Evolutionary conservation across 2,329 filamentous ascomycete genomes (phyloP).

Genomic region (Metarhizium brunneum): DNA sequence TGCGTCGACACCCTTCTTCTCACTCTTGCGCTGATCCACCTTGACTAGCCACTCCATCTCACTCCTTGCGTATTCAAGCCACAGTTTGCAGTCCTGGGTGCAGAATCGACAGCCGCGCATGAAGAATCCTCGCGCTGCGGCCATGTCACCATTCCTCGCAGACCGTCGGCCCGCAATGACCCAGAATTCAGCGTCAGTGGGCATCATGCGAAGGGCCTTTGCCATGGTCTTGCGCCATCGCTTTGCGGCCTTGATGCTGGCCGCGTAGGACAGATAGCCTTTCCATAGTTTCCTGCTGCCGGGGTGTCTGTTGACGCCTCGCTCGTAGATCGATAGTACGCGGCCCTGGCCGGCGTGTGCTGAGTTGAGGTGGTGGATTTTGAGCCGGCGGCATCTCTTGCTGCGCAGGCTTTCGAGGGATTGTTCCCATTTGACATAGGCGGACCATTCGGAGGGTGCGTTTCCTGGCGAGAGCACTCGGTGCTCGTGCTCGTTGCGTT

Average conservation of each 20-base stretch:
- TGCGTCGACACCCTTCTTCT: conserved; percentile 34
- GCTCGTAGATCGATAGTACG: conserved; percentile 82
- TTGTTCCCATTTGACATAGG: conserved; percentile 68
- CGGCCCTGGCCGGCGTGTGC: conserved; percentile 68
- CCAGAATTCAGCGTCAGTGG: conserved; percentile 77
- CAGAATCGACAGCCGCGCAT: conserved; percentile 86
- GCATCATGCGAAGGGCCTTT: conserved; percentile 73
- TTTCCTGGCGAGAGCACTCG: conserved; percentile 75
- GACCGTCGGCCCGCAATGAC: conserved; percentile 71
- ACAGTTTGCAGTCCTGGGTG: conserved; percentile 61
- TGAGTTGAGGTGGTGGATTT: conserved; percentile 56
- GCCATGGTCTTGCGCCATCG: conserved; percentile 56
- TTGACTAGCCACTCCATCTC: conserved; percentile 89
- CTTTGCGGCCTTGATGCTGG: conserved; percentile 56
- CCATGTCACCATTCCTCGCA: conserved; percentile 78
- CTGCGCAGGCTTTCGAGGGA: conserved; percentile 65
- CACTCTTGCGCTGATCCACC: conserved; percentile 58
- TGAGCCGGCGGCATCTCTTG: conserved; percentile 75
- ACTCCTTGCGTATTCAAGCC: conserved; percentile 82
- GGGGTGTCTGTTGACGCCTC: conserved; percentile 75
- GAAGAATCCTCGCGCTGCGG: conserved; percentile 73
- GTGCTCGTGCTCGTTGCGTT: conserved; percentile 90
- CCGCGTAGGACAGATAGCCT: conserved; percentile 78
- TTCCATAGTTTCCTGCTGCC: conserved; percentile 78
- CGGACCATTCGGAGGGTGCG: conserved; percentile 67